Percentiles rank a stretch among this genome's conserved stretches.
These are phyloP conservation scores for Thalassiosira livingstoniorum DNA, from an alignment of 352 stramenopile genomes.

Conservation along the genomic window DNA sequence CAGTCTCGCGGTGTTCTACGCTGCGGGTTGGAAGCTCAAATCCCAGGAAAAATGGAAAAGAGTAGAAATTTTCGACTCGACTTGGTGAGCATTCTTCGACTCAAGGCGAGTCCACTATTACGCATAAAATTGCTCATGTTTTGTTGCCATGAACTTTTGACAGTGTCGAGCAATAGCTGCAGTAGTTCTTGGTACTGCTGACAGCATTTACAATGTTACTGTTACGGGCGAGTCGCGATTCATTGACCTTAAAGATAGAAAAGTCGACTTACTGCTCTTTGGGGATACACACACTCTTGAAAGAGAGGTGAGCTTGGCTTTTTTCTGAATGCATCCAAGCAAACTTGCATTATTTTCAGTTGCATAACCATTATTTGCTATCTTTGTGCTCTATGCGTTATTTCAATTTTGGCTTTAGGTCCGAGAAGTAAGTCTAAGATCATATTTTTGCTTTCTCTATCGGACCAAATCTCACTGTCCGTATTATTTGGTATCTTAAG, in stretches of 20 bases:
- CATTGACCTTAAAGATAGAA: slow-evolving; percentile 5
- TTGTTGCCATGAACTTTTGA: too few species aligned
- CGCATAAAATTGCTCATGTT: too few species aligned
- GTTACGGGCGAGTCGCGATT: slow-evolving; percentile 13
- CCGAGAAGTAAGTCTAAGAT: neutral
- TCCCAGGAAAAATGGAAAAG: too few species aligned
- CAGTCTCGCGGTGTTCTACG: neutral
- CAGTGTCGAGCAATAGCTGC: slow-evolving; percentile 36
- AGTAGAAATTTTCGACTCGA: too few species aligned
- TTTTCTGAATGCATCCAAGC: neutral
- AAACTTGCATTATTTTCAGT: neutral
- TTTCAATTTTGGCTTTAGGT: neutral
- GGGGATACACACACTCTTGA: slow-evolving; percentile 28
- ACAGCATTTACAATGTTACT: slow-evolving; percentile 3
- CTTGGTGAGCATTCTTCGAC: too few species aligned
- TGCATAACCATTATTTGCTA: neutral
- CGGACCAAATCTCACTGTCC: neutral
- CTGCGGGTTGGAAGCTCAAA: neutral
- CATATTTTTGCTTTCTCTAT: neutral
- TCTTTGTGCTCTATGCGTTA: neutral
- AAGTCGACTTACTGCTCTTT: slow-evolving; percentile 25
- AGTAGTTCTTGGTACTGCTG: slow-evolving; percentile 26
- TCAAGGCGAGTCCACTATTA: too few species aligned
- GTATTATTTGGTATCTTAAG: neutral
- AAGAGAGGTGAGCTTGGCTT: slow-evolving; percentile 36